phyloP scores from a whole-genome alignment of 257 asterid genomes.

The Fraxinus excelsior region DNA sequence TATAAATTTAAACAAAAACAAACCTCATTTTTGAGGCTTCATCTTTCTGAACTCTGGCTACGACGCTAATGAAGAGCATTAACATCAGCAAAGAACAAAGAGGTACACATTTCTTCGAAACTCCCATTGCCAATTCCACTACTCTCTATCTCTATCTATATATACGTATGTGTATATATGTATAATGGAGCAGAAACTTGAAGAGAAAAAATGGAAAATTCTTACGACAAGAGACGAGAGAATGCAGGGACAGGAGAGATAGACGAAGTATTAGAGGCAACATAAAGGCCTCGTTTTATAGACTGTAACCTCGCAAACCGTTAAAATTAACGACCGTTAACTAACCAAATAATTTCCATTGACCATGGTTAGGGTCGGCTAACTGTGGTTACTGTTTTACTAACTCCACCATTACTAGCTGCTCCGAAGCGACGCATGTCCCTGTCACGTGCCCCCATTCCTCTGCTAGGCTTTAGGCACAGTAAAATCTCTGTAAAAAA shows the following conservation, averaged over 20 bases:
- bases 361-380: conserved; percentile 26
- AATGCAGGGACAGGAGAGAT: conserved; percentile 33
- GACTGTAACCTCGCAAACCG: conserved; percentile 37
- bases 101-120: conserved; percentile 41
- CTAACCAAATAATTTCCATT: conserved; percentile 23
- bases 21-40: conserved; percentile 46
- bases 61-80: conserved; percentile 46
- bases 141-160: neutral
- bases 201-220: conserved; percentile 12
- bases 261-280: conserved; percentile 42
- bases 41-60: conserved; percentile 36
- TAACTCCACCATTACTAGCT: conserved; percentile 23
- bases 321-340: conserved; percentile 54
- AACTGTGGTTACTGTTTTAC: neutral
- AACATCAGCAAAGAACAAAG: conserved; percentile 46
- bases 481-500: too few species aligned
- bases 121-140: conserved; percentile 31
- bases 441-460: conserved; percentile 29
- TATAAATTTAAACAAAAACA: neutral
- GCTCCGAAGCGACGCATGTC: conserved; percentile 23
- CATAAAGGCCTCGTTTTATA: conserved; percentile 68
- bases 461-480: too few species aligned
- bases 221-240: conserved; percentile 4
- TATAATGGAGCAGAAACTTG: conserved; percentile 26
- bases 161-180: neutral